A percentile compares a stretch with the other conserved stretches of the same genome.
phyloP scores from a whole-genome alignment of 176 grass and related monocot species.

The Luzula sylvatica region DNA sequence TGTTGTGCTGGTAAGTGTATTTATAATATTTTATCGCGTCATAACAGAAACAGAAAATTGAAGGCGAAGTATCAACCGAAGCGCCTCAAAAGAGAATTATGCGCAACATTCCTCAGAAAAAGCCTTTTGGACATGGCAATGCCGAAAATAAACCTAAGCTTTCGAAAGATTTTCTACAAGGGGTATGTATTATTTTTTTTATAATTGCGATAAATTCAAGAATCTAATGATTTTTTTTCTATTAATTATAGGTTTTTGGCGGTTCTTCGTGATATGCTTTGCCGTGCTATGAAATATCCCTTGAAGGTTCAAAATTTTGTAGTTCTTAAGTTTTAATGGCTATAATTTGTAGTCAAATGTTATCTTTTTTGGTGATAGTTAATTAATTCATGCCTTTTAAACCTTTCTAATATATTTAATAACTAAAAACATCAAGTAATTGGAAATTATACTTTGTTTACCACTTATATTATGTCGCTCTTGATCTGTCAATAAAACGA shows the following conservation, averaged over 20 bases:
- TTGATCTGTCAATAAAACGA: no score
- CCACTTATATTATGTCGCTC: no score
- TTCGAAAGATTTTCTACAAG: slow-evolving; percentile 56
- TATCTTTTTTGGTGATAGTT: no score
- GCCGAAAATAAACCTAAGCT: slow-evolving; percentile 46
- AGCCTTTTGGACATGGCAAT: slow-evolving; percentile 28
- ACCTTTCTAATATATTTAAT: no score
- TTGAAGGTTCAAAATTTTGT: no score
- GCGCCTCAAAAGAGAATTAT: slow-evolving; percentile 20
- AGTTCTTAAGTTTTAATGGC: no score
- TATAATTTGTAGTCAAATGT: no score
- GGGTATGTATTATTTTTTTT: slow-evolving; percentile 33
- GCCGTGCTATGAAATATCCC: neutral
- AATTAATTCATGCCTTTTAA: no score
- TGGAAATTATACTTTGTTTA: no score
- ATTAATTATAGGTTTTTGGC: slow-evolving; percentile 43
- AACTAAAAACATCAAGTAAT: no score
- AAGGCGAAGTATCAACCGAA: slow-evolving; percentile 28
- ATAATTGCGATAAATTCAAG: neutral
- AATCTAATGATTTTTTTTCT: neutral
- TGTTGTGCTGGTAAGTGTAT: neutral
- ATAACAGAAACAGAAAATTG: slow-evolving; percentile 60
- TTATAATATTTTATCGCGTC: neutral
- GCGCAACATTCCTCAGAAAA: slow-evolving; percentile 49
- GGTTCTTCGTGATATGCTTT: slow-evolving; percentile 23